Base-by-base conservation (phyloP, 2,329 filamentous ascomycete species). In the Teratosphaeria pseudoeucalypti region DNA sequence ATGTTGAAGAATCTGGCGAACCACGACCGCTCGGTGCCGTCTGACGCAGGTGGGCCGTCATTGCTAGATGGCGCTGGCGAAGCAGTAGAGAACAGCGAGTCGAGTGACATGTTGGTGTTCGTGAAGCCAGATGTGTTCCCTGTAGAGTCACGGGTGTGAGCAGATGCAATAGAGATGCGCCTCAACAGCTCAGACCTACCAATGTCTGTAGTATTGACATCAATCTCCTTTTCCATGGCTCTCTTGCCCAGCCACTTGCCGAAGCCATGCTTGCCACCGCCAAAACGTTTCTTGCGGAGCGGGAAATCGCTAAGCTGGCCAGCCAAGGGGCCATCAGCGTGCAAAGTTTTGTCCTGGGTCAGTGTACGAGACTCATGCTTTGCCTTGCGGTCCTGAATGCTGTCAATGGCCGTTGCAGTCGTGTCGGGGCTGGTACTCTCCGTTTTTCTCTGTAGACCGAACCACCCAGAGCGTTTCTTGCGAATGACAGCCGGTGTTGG, bases 1-100 rank as follows among this genome's bases (percentile, higher is more conserved):
- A 96, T 87, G 58, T 90, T 85, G 77, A 97, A 90, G 54, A 97
- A 84, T 16, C 90, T 88, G 34, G 90, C 87, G 57, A 97, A 82
- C 92, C 92, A 96, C 66, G 88, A 95, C 69, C 90, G 86, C 64
- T 64, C 76, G 65, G 58, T 71, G 61, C 59, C 72, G 60, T 57
- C 66, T 62, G 54, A 63, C n/a, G 63, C 57, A 7, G 70, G 60
- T 59, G 66, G 60, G 34, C 59, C 59, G 49, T 85, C 68, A 82
- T 88, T 73, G 80, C 71, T 69, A 62, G 75, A 76, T 64, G 68
- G 71, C 73, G 72, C 61, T 71, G 61, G 74, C 65, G 67, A 74
- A 67, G 58, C 64, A 64, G 62, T 63, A n/a, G 67, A 66, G 62
- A 68, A 67, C 19, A 71, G 60, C 2, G 70, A 72, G 56, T 70